Base-by-base conservation (phyloP, 2,329 filamentous ascomycete species). In the Alternaria arborescens region DNA sequence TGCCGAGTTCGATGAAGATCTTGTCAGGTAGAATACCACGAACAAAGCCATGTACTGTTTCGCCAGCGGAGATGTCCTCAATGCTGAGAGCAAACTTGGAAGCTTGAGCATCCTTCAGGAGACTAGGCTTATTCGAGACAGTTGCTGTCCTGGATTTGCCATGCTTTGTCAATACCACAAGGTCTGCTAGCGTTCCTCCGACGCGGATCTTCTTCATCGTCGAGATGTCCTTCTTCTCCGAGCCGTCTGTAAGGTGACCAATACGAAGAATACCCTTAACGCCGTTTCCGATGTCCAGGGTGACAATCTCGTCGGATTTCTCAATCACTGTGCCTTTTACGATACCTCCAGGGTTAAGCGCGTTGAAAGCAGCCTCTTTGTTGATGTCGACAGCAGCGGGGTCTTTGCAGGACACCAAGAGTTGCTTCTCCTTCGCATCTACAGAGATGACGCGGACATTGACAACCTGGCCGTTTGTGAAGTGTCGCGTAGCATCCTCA, bases 341-440 rank as follows among this genome's bases (percentile, higher is more conserved):
- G 42, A 94, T 75, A 54, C 90, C 84, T 36, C 94, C 94, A 41
- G 92, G 82, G 61, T 88, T 85, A 22, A 98, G 83, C 41, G 87
- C 87, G 72, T 91, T 89, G 69, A 97, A 88, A 1, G 91, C 91
- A 42, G 82, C 80, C 60, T 88, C 87, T 73, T 95, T 92, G 72
- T 91, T 91, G 40, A 92, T 89, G 10, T 91, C 91, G 71, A 95
- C 92, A 0, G 88, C 87, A 26, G 89, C 87, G 8, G 92, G 91
- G 68, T 97, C 93, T 79, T 97, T 97, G 85, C 95, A 99, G 20
- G 94, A 97, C 5, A 99, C 91, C 38, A 92, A 87, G 66, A 99
- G 86, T 67, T 91, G 89, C 62, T 86, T 84, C 40, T 86, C 83
- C 58, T 90, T 88, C 1, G 88, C 82, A 69, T 97, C 89, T 51